These are phyloP conservation scores for Wickerhamiella slavikovae DNA, from an alignment of 805 yeast species.

Conservation along the genomic window DNA sequence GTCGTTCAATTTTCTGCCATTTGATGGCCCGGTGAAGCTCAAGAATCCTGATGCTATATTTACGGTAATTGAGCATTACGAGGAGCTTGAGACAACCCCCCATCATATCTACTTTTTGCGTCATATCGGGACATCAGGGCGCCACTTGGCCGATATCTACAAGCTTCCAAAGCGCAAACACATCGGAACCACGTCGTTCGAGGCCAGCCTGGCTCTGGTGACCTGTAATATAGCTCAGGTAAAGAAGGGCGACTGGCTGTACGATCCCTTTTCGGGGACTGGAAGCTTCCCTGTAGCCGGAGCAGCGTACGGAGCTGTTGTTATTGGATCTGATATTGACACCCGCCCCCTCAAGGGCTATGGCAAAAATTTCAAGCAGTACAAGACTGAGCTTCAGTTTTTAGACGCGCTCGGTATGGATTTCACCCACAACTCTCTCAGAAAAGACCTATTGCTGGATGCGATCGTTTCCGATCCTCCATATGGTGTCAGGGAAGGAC, in stretches of 20 bases:
- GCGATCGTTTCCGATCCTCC: slow-evolving; percentile 92
- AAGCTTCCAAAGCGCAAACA: slow-evolving; percentile 68
- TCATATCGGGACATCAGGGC: slow-evolving; percentile 43
- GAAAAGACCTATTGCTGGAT: slow-evolving; percentile 43
- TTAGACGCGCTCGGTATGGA: slow-evolving; percentile 80
- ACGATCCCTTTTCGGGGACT: slow-evolving; percentile 94
- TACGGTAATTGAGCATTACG: slow-evolving; percentile 57
- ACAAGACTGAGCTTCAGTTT: slow-evolving; percentile 33
- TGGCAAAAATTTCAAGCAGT: slow-evolving; percentile 52
- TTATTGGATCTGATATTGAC: slow-evolving; percentile 83
- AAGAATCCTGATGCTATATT: slow-evolving; percentile 54
- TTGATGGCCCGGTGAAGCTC: slow-evolving; percentile 61
- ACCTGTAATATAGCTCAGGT: slow-evolving; percentile 77
- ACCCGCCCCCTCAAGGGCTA: slow-evolving; percentile 60
- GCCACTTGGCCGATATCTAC: slow-evolving; percentile 49
- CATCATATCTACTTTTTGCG: slow-evolving; percentile 54
- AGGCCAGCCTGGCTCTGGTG: slow-evolving; percentile 74
- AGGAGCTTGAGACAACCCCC: slow-evolving; percentile 29
- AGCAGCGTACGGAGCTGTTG: slow-evolving; percentile 59
- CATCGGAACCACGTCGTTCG: slow-evolving; percentile 93
- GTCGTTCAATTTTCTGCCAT: slow-evolving; percentile 43
- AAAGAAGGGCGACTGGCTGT: slow-evolving; percentile 39
- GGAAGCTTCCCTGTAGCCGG: slow-evolving; percentile 87
- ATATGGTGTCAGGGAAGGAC: slow-evolving; percentile 89
- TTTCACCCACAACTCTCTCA: slow-evolving; percentile 74